Evolutionary conservation across 2,329 filamentous ascomycete species (phyloP), one percentile per base, ranked within the genome.

Genomic region (Fusarium camptoceras): DNA sequence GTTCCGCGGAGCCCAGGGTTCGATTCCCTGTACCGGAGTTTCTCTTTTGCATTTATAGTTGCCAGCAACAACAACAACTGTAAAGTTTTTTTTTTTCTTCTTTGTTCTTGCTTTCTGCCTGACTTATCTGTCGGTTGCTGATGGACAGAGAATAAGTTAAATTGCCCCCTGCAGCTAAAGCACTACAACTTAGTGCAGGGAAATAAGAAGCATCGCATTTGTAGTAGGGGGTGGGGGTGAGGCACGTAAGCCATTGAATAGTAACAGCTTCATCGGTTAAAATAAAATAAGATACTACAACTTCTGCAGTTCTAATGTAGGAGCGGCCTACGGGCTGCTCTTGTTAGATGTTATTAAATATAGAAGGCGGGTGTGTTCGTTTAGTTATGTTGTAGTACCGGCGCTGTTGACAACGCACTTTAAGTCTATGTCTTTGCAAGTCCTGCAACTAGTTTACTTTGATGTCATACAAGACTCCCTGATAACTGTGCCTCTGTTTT

Each of bases 1-100:
- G 47, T 54, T 9, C 62, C 59, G 62, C 62, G 62, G 62, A 65
- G 59, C 62, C 62, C 62, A 64, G 61, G 61, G 61, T 64, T 64
- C 61, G 61, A 64, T 64, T 64, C 61, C 61, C 59, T 64, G 61
- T 64, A 64, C 61, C 61, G 61, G 61, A 64, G 61, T 39, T 7
- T n/a, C 1, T 14, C 1, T 59, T 59, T 55, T 56, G 16, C 11
- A 2, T 3, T 20, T 28, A 5, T 11, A n/a, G 18, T n/a, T 7
- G 12, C 0, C 6, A 37, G 34, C 11, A 37, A 11, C 18, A n/a
- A n/a, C 34, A n/a, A 18, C n/a, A 30, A 30, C 18, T n/a, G 34
- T 37, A 18, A n/a, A n/a, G 16, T 37, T 7, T 18, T 10, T 37
- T 37, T 37, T 37, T 7, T 18, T 10, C n/a, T 37, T 37, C 34